Percentiles rank a stretch among this genome's conserved stretches.
These are phyloP conservation scores for Henckelia pumila DNA, from an alignment of 257 asterid genomes.

Conservation along the genomic window DNA sequence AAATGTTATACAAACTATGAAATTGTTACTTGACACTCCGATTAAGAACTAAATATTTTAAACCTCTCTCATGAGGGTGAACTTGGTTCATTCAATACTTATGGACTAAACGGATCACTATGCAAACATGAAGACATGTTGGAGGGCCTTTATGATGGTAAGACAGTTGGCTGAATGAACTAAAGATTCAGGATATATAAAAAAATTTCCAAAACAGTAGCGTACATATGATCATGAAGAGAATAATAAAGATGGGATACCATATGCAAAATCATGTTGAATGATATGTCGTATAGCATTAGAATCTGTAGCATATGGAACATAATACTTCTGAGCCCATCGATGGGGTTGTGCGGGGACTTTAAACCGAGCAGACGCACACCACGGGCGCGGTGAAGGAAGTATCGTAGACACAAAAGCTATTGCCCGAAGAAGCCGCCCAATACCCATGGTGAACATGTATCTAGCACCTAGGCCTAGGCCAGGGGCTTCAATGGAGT, in stretches of 20 bases:
- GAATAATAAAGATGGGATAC: slow-evolving; percentile 34
- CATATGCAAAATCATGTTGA: slow-evolving; percentile 67
- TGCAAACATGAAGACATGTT: not conserved
- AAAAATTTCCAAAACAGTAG: not conserved
- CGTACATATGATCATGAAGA: slow-evolving; percentile 2
- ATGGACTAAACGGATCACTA: not conserved
- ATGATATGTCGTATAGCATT: slow-evolving; percentile 66
- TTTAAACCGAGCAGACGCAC: slow-evolving; percentile 77
- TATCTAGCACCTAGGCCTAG: slow-evolving; percentile 90
- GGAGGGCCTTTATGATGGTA: no score
- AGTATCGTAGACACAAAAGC: slow-evolving; percentile 86
- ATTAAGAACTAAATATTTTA: not conserved
- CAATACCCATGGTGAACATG: slow-evolving; percentile 96
- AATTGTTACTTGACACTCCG: not conserved
- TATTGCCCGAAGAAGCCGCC: slow-evolving; percentile 84
- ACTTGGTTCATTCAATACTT: not conserved
- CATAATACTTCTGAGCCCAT: slow-evolving; percentile 89
- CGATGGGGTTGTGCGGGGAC: slow-evolving; percentile 77
- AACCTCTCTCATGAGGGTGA: not conserved
- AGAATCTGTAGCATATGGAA: slow-evolving; percentile 78
- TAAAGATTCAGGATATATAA: not conserved
- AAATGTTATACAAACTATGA: not conserved
- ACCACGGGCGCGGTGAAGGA: slow-evolving; percentile 99
- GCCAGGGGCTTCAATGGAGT: slow-evolving; percentile 93
- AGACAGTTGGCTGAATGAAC: not conserved